These are phyloP conservation scores for Arctostaphylos glauca DNA, from an alignment of 148 eudicot species.

Conservation along the genomic window DNA sequence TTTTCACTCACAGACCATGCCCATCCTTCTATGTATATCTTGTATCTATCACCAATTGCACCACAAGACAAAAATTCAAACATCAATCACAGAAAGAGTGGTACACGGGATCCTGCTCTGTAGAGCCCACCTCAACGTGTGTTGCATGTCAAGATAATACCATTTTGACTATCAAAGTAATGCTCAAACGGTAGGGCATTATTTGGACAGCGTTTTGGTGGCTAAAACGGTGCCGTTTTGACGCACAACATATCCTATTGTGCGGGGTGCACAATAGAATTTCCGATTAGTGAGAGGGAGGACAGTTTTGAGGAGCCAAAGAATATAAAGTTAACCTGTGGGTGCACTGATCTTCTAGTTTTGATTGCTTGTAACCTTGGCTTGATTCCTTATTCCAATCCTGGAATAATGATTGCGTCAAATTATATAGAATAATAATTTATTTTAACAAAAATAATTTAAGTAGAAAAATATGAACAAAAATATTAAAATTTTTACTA, in stretches of 20 bases:
- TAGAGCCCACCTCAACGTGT: too few species aligned
- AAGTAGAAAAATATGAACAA: background rate
- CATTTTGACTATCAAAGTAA: too few species aligned
- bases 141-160: too few species aligned
- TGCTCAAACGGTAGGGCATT: too few species aligned
- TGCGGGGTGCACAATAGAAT: too few species aligned
- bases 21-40: constrained; percentile 66
- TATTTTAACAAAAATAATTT: too few species aligned
- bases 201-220: too few species aligned
- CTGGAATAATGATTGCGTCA: constrained; percentile 12
- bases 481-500: background rate
- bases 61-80: background rate
- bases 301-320: background rate
- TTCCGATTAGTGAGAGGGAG: background rate
- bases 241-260: too few species aligned
- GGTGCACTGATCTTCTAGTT: constrained; percentile 50
- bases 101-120: too few species aligned
- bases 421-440: too few species aligned
- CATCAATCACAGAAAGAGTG: too few species aligned
- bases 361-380: constrained; percentile 43
- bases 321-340: constrained; percentile 22
- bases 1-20: constrained; percentile 75
- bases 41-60: constrained; percentile 32
- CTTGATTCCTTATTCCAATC: constrained; percentile 33
- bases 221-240: too few species aligned